A percentile compares a stretch with the other conserved stretches of the same genome.
Evolutionary conservation across 257 asterid genomes (phyloP).

Genomic region (Euphrasia confusa): DNA sequence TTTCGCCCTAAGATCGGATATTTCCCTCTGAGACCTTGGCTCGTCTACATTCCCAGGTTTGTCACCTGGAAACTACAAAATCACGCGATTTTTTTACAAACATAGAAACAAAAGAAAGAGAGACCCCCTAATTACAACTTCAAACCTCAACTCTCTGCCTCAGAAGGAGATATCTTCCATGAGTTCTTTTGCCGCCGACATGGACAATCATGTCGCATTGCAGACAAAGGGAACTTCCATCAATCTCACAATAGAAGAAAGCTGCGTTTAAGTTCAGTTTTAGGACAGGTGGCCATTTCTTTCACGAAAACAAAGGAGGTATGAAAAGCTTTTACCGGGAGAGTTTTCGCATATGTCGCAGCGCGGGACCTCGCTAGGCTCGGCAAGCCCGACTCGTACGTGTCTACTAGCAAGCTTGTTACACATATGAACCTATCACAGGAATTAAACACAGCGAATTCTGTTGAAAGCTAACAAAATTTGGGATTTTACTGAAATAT

Average conservation of each 20-base stretch:
- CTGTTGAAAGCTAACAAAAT: not conserved
- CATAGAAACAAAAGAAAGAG: not conserved
- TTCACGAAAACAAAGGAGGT: too few species aligned
- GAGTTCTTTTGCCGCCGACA: conserved; percentile 97
- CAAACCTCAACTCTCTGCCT: conserved; percentile 97
- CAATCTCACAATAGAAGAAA: conserved; percentile 93
- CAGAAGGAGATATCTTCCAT: conserved; percentile 77
- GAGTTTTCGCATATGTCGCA: conserved; percentile 92
- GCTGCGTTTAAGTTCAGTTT: conserved; percentile 42
- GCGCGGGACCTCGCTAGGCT: conserved; percentile 68
- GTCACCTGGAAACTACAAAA: conserved; percentile 80
- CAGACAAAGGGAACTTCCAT: conserved; percentile 91
- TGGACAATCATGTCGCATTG: conserved; percentile 94
- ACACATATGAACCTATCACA: conserved; percentile 78
- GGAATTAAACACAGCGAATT: not conserved
- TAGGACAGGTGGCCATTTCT: too few species aligned
- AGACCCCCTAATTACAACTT: conserved; percentile 24
- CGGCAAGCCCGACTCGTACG: conserved; percentile 88
- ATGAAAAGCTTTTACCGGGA: conserved; percentile 46
- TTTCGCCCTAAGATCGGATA: conserved; percentile 28
- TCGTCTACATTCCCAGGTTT: conserved; percentile 45
- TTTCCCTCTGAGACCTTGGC: conserved; percentile 47
- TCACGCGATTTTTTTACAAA: not conserved
- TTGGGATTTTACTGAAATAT: too few species aligned
- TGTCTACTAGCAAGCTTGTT: conserved; percentile 96